Base-by-base conservation (phyloP, 1,284 basidiomycete species). In the Xanthoconium separans region DNA sequence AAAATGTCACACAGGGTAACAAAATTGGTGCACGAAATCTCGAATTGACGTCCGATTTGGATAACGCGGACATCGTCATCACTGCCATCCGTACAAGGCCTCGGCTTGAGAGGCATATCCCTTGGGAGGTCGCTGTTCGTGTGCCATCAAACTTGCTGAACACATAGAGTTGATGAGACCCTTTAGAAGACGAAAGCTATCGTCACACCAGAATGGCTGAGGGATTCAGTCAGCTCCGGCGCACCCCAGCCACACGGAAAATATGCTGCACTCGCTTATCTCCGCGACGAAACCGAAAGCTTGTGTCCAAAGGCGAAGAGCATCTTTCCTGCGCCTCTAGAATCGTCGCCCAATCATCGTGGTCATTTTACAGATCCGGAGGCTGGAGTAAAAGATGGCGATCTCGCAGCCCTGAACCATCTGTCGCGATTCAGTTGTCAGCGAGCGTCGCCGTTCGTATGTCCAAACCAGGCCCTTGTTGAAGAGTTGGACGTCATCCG, bases 131-230 rank as follows among this genome's bases (percentile, higher is more conserved):
- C 34, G 84, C 85, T 24, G 88, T 89, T 65, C 65, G 85, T 76
- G 13, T 29, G 27, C 18, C 22, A n/a, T 36, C 34, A 41, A 22
- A 18, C 33, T 49, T 22, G 33, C 37, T 49, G 34, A 36, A 39
- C 37, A 12, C 33, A 41, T 24, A 27, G 49, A 41, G 20, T 56
- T 54, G 31, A 62, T 22, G n/a, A 8, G 24, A 46, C 41, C 4
- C 47, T 9, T 8, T 59, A 90, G 87, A 81, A 74, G 71, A 74
- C 74, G 30, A 89, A 85, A 63, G 73, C 78, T 0, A 76, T 89
- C 20, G 85, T 91, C 12, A 84, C 77, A 1, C 85, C 87, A 0
- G 72, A 79, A 31, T 91, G 88, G 89, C 75, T 91, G 13, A 74
- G 68, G 29, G 77, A 84, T 55, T 86, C 83, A 7, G 70, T 81